Percentiles rank a stretch among this genome's conserved stretches.
Evolutionary conservation across 257 asterid genomes (phyloP).

Genomic region (Paraleonurus japonicus): DNA sequence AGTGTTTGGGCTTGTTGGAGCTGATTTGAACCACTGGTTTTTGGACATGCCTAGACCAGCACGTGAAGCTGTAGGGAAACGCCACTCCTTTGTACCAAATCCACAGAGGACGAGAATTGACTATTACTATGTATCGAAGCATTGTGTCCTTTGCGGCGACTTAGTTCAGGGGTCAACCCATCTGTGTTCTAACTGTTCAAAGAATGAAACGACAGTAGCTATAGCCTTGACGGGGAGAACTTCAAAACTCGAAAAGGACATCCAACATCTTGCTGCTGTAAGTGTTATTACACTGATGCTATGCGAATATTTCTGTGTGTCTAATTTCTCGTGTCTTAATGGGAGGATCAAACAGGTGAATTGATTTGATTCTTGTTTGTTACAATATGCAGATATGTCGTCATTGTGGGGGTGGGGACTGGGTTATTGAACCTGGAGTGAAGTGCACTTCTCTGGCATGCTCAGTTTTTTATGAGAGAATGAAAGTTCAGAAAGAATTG

Average conservation of each 20-base stretch:
- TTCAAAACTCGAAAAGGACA: conserved; percentile 72
- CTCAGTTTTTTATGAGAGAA: conserved; percentile 81
- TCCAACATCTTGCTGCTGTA: conserved; percentile 85
- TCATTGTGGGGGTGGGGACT: conserved; percentile 97
- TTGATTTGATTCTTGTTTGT: not conserved
- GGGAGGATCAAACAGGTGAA: not conserved
- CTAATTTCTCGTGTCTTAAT: not conserved
- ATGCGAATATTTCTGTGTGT: not conserved
- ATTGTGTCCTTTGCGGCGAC: conserved; percentile 75
- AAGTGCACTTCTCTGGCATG: conserved; percentile 88
- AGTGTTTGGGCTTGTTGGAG: conserved; percentile 88
- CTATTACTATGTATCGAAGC: conserved; percentile 74
- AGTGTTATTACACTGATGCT: conserved; percentile 41
- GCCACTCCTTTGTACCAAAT: conserved; percentile 41
- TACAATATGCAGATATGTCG: conserved; percentile 65
- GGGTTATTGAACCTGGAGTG: conserved; percentile 79
- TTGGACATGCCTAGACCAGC: conserved; percentile 82
- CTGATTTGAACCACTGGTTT: conserved; percentile 84
- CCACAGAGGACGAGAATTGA: conserved; percentile 73
- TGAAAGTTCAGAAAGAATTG: conserved; percentile 78
- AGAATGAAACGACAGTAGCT: conserved; percentile 64
- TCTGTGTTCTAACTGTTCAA: conserved; percentile 59
- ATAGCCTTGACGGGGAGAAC: conserved; percentile 72
- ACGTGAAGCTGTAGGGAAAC: conserved; percentile 58
- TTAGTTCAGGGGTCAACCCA: conserved; percentile 65